phyloP scores from a whole-genome alignment of 2,329 filamentous ascomycete species.

The Mollisia scopiformis region DNA sequence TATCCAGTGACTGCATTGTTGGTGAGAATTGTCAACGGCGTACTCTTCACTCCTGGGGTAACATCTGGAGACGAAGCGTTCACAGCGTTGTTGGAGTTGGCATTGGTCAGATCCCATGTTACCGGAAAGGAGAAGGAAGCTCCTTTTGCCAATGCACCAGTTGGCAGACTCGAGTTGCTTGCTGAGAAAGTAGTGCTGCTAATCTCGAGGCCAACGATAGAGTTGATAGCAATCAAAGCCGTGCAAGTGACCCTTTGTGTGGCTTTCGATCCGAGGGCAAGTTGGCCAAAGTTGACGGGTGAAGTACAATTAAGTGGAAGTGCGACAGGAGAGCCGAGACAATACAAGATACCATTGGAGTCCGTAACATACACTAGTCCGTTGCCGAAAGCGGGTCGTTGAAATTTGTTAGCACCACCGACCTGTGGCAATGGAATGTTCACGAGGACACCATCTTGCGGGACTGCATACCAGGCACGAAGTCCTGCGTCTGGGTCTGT shows the following conservation, averaged over 20 bases:
- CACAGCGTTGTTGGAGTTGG: conserved; percentile 12
- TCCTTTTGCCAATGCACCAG: conserved; percentile 34
- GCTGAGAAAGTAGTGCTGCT: conserved; percentile 37
- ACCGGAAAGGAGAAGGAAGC: conserved; percentile 39
- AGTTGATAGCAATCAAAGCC: conserved; percentile 38
- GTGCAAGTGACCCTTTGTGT: conserved; percentile 35
- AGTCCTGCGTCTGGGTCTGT: conserved; percentile 40
- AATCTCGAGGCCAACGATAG: conserved; percentile 35
- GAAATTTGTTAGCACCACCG: conserved; percentile 41
- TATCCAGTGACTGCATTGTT: conserved; percentile 39
- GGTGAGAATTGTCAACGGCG: conserved; percentile 39
- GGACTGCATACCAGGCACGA: conserved; percentile 37
- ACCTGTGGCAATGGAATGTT: conserved; percentile 39
- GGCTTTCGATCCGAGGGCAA: conserved; percentile 33
- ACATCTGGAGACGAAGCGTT: conserved; percentile 23
- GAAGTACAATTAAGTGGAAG: conserved; percentile 41
- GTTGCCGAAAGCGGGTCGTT: conserved; percentile 44
- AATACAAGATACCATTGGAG: conserved; percentile 30
- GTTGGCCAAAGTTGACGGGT: conserved; percentile 39
- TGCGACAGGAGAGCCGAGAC: conserved; percentile 41
- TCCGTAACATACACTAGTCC: conserved; percentile 37
- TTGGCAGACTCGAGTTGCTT: conserved; percentile 37
- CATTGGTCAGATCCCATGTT: conserved; percentile 36
- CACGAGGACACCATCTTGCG: conserved; percentile 38
- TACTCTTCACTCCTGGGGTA: conserved; percentile 38